Conservation (phyloP, 345 rosid species). For the Nasturtium officinale region DNA sequence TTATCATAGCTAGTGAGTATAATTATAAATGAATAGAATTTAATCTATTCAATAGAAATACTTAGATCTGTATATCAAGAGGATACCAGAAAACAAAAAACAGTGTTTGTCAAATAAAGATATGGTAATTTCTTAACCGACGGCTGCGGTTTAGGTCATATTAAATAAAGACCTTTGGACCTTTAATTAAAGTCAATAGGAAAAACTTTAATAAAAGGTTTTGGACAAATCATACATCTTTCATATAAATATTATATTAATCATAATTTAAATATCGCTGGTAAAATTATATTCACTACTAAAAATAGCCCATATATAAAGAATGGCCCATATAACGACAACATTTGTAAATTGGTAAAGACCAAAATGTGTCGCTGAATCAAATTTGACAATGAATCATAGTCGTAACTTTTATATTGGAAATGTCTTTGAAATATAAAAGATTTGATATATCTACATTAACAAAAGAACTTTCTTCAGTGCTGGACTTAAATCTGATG, state of each 20-base stretch:
- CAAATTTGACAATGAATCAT: conserved; percentile 14
- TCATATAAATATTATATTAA: not conserved
- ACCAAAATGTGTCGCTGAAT: conserved; percentile 4
- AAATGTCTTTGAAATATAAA: not conserved
- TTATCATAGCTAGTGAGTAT: not conserved
- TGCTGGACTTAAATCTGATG: no score
- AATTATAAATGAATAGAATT: not conserved
- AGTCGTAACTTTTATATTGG: not conserved
- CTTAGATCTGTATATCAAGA: not conserved
- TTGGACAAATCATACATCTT: not conserved
- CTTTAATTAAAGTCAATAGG: conserved; percentile 28
- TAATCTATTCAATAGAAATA: not conserved
- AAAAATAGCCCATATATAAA: not conserved
- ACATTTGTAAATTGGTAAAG: not conserved
- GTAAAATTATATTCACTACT: not conserved
- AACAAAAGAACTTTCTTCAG: no score
- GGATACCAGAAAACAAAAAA: not conserved
- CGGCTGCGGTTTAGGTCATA: conserved; percentile 20
- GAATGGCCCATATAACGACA: conserved; percentile 16
- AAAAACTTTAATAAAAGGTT: conserved; percentile 22
- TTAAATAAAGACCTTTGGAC: conserved; percentile 16
- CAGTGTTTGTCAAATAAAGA: not conserved
- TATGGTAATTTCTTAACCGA: conserved; percentile 7
- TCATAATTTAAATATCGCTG: not conserved
- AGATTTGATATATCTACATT: not conserved